Percentiles rank a stretch among this genome's conserved stretches.
Evolutionary conservation across 306 rosid species (phyloP).

Genomic region (Citrullus colocynthis): DNA sequence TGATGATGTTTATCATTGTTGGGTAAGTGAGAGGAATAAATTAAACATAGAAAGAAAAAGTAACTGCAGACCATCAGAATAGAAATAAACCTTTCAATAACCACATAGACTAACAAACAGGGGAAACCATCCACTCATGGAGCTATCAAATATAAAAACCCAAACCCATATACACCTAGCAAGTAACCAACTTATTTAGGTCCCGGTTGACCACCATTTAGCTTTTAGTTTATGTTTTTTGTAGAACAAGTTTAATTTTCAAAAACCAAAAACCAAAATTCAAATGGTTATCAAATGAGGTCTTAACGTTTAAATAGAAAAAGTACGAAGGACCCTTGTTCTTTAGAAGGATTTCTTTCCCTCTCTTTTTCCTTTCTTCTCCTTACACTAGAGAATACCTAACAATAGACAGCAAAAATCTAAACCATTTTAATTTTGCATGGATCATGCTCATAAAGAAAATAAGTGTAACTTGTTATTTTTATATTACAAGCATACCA

Average conservation of each 20-base stretch:
- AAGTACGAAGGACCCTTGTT: not conserved
- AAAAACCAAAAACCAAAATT: no score
- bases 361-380: no score
- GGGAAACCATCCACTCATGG: not conserved
- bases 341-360: not conserved
- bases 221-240: no score
- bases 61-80: not conserved
- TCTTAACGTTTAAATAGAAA: no score
- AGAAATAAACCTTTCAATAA: not conserved
- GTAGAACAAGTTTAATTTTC: not conserved
- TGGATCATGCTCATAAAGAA: not conserved
- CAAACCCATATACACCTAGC: not conserved
- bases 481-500: slow-evolving; percentile 25
- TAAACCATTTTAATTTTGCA: not conserved
- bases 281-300: no score
- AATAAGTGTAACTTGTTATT: not conserved
- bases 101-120: not conserved
- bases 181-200: not conserved
- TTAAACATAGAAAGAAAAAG: not conserved
- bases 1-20: not conserved
- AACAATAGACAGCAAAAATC: no score
- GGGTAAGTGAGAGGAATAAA: not conserved
- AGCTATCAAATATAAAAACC: not conserved
- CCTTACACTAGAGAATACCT: no score
- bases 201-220: no score